Base-by-base conservation (phyloP, 164 flowering plant species). In the Sedum album region DNA sequence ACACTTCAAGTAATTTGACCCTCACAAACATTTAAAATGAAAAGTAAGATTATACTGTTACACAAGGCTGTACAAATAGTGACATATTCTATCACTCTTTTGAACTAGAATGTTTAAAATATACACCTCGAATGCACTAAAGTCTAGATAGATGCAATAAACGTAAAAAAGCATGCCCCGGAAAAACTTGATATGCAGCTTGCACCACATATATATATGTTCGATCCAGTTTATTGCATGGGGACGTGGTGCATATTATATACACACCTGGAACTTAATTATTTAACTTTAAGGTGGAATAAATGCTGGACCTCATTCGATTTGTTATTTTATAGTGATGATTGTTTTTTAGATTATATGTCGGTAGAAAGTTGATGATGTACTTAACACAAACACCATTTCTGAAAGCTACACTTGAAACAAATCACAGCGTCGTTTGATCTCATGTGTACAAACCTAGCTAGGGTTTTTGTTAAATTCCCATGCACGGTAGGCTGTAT, bases 151-250 rank as follows among this genome's bases (percentile, higher is more conserved):
- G n/a, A 26, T 26, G 31, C 61, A 55, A 26, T 1, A 26, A 25
- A 1, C 61, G 2, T 26, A n/a, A n/a, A 9, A 25, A 57, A 57
- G 31, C 20, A 25, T 8, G 10, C 42, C 61, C 30, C 13, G 3
- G 6, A 28, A 6, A 20, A 18, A 1, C 31, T 4, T 21, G 17
- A 53, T 9, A 55, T 23, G 61, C 61, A 55, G 31, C 61, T 25
- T 55, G 31, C 61, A 55, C 61, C 31, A 55, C 61, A 55, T 55
- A 55, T 4, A 20, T n/a, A n/a, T n/a, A n/a, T n/a, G n/a, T n/a
- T n/a, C 31, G 62, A 57, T 51, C 62, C 33, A 11, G 33, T 28
- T 57, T 57, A 33, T 15, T 57, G 62, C 62, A 57, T 28, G 20
- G 62, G 28, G 31, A 26, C 62, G 33, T 57, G 61, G 61, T 55